Evolutionary conservation across 306 rosid species (phyloP).

Genomic region (Vigna mungo): DNA sequence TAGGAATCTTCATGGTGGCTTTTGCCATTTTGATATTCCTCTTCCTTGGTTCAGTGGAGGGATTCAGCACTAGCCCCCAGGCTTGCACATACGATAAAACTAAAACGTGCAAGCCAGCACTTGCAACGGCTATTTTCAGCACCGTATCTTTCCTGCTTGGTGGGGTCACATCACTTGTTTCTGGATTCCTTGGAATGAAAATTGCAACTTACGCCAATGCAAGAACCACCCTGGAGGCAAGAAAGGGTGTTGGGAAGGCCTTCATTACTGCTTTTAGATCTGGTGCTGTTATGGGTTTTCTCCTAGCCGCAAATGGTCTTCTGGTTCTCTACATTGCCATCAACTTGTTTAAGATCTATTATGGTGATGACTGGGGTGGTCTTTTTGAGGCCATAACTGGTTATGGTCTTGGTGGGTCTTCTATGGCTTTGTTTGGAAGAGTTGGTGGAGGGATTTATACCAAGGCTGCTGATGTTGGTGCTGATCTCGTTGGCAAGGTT

Average conservation of each 20-base stretch:
- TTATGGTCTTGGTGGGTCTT: constrained; percentile 98
- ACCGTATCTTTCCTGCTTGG: constrained; percentile 86
- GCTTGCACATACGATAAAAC: constrained; percentile 71
- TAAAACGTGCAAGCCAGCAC: constrained; percentile 85
- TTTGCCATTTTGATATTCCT: constrained; percentile 87
- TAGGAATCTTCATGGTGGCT: constrained; percentile 83
- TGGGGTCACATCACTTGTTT: constrained; percentile 78
- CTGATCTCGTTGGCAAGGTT: constrained; percentile 97
- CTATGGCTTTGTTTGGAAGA: constrained; percentile 98
- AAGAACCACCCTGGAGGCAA: constrained; percentile 89
- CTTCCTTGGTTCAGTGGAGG: constrained; percentile 96
- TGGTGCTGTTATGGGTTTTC: constrained; percentile 98
- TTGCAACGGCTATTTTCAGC: constrained; percentile 87
- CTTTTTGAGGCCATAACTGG: constrained; percentile 98
- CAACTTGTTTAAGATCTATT: constrained; percentile 81
- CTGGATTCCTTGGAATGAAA: constrained; percentile 98
- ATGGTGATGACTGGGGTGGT: constrained; percentile 96
- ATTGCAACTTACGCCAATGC: constrained; percentile 98
- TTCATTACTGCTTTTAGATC: constrained; percentile 89
- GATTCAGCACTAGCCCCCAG: constrained; percentile 80
- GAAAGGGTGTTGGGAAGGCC: constrained; percentile 98
- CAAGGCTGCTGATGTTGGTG: constrained; percentile 99
- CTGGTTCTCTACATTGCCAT: constrained; percentile 85
- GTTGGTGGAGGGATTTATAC: constrained; percentile 99
- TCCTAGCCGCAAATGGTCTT: constrained; percentile 94